Evolutionary conservation across 768 basidiomycete genomes (phyloP).

Genomic region (Rhodotorula babjevae): DNA sequence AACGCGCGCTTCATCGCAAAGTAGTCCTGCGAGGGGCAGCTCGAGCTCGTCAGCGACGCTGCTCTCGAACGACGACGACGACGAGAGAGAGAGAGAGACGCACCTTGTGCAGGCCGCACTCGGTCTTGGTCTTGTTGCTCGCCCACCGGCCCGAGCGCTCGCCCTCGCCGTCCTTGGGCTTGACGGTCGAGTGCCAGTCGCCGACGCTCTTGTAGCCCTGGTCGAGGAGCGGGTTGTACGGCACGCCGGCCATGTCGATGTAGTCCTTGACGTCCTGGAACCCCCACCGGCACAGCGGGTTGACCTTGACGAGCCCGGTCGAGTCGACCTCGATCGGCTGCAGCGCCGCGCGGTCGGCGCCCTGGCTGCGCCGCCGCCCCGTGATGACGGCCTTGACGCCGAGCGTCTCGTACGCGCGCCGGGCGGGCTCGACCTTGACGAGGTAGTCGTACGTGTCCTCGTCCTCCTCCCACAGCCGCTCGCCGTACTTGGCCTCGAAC

Average conservation of each 20-base stretch:
- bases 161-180: conserved; percentile 48
- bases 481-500: conserved; percentile 74
- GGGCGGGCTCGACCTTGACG: conserved; percentile 94
- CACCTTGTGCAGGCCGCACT: conserved; percentile 76
- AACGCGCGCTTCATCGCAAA: conserved; percentile 57
- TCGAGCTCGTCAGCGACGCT: background rate
- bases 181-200: conserved; percentile 91
- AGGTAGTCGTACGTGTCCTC: conserved; percentile 83
- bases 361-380: conserved; percentile 89
- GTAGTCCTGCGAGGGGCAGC: conserved; percentile 57
- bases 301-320: conserved; percentile 86
- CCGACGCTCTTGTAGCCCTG: conserved; percentile 93
- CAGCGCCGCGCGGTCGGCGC: conserved; percentile 75
- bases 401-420: conserved; percentile 74
- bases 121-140: conserved; percentile 73
- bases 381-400: conserved; percentile 83
- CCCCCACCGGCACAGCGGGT: conserved; percentile 84
- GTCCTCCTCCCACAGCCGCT: conserved; percentile 78
- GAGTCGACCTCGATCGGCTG: conserved; percentile 83
- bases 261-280: conserved; percentile 81
- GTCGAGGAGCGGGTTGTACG: conserved; percentile 77
- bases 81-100: background rate
- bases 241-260: conserved; percentile 72
- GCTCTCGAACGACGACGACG: background rate
- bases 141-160: conserved; percentile 93